Conservation (phyloP, 257 asterid species). For the Nicotiana tabacum region DNA sequence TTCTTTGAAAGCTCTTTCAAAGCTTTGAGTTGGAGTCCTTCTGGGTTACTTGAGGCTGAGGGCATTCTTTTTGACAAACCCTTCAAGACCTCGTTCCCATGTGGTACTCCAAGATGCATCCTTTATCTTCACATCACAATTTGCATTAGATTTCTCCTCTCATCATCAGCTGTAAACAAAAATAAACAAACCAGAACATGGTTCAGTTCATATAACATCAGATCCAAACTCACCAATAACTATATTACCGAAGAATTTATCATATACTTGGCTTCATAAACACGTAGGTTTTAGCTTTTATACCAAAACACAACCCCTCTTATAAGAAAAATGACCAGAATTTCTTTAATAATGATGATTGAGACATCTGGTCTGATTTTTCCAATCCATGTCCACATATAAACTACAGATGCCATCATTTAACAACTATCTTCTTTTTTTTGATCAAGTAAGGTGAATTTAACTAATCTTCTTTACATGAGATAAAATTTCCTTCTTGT, state of each 20-base stretch:
- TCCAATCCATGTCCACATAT: background rate
- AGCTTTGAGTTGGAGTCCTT: constrained; percentile 33
- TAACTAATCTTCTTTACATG: background rate
- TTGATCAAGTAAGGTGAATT: too few relatives aligned
- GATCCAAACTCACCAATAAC: constrained; percentile 1
- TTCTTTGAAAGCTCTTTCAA: constrained; percentile 24
- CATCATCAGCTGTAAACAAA: constrained; percentile 16
- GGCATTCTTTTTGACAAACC: constrained; percentile 57
- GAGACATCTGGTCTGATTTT: constrained; percentile 7
- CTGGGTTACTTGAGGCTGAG: constrained; percentile 51
- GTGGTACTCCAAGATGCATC: constrained; percentile 29
- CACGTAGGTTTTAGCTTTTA: background rate
- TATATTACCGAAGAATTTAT: background rate
- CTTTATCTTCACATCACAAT: constrained; percentile 12
- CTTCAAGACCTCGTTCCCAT: constrained; percentile 60
- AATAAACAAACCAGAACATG: background rate
- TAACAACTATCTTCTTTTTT: background rate
- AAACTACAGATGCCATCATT: background rate
- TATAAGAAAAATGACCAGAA: background rate
- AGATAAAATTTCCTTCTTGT: background rate
- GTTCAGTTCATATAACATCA: constrained; percentile 14
- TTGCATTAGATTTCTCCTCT: constrained; percentile 16
- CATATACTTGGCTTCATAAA: background rate
- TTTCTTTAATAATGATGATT: background rate
- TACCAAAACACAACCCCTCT: background rate